phyloP scores from a whole-genome alignment of 331 rosid genomes.

The Rosa hybrid region DNA sequence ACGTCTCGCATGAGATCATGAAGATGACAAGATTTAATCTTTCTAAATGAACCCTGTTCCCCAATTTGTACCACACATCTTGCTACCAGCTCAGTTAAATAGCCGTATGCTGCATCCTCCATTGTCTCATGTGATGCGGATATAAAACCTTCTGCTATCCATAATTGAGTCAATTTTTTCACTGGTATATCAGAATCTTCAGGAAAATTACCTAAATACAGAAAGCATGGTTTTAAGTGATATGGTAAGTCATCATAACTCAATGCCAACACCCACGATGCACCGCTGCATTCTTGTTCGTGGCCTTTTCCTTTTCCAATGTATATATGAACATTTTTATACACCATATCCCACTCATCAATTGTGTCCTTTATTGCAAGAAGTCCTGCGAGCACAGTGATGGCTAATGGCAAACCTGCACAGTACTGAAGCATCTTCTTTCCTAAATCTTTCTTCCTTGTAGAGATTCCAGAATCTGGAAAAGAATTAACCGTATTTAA shows the following conservation, averaged over 20 bases:
- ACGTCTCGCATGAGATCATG: conserved; percentile 30
- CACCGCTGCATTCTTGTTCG: background rate
- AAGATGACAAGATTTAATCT: conserved; percentile 32
- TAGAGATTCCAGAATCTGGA: background rate
- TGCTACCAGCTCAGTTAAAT: conserved; percentile 46
- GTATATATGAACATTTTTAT: background rate
- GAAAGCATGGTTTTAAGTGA: background rate
- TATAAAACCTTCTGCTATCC: background rate
- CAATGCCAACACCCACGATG: background rate
- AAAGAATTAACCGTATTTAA: no score
- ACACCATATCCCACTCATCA: conserved; percentile 18
- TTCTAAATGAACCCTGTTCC: conserved; percentile 35
- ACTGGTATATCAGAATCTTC: background rate
- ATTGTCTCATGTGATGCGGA: background rate
- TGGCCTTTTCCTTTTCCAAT: background rate
- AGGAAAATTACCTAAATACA: background rate
- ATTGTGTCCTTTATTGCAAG: conserved; percentile 7
- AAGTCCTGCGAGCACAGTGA: conserved; percentile 13
- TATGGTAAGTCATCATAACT: background rate
- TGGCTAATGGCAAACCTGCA: background rate
- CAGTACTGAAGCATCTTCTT: conserved; percentile 13
- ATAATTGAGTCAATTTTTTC: background rate
- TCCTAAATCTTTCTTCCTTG: background rate
- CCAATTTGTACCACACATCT: conserved; percentile 53
- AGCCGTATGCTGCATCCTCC: conserved; percentile 31